Base-by-base conservation (phyloP, 345 rosid species). In the Heritiera fomes region DNA sequence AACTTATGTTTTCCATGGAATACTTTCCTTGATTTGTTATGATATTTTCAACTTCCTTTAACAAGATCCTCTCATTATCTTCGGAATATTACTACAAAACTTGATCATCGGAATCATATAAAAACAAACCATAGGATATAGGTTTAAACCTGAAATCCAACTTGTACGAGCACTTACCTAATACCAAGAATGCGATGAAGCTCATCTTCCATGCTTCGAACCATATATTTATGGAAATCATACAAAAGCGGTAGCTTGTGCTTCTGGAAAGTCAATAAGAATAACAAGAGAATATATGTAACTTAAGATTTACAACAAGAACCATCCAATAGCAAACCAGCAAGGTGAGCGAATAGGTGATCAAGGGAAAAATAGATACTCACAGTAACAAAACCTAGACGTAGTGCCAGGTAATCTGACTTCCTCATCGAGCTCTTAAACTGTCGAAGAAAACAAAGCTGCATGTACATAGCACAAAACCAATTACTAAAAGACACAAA, bases 141-240 rank as follows among this genome's bases (percentile, higher is more conserved):
- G 23, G 73, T 30, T 18, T 23, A 62, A n/a, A 80, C 12, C 15
- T 23, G 13, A 14, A 53, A 52, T 60, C 15, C 20, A 20, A 40
- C 20, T n/a, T 70, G n/a, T 52, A 68, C 14, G 65, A 80, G 68
- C 20, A 74, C 80, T 69, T 84, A 93, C 98, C 98, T 91, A 59
- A 93, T 93, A 49, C 98, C 98, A 76, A 95, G 88, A 65, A 95
- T 92, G 76, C 98, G 98, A n/a, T 93, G 98, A 79, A 93, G 90
- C 78, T 95, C 98, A n/a, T 95, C 97, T 86, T 95, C 98, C 98
- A 95, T 95, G 82, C 97, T 93, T 49, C 98, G 90, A 18, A 93
- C 98, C 97, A 93, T 95, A 72, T 95, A 95, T 78, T 83, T 88
- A 75, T 92, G 98, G 85, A 95, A 95, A 86, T 92, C 83, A 84